phyloP scores from a whole-genome alignment of 371 early-diverging fungal species.

The Saksenaea oblongispora region DNA sequence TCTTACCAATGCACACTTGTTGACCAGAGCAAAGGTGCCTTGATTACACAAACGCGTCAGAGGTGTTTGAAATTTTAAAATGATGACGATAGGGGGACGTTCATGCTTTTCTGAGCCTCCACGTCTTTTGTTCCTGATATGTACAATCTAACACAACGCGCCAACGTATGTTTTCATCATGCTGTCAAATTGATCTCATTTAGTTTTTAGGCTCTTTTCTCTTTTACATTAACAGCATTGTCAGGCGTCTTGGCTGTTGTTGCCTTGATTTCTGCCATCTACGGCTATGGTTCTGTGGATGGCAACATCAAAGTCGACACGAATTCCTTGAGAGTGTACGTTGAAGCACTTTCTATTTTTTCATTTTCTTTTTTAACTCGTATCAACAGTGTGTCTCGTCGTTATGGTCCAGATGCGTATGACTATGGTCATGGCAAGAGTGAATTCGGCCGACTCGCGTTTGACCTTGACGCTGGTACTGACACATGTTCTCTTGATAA shows the following conservation, averaged over 20 bases:
- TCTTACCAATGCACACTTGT: too few species aligned
- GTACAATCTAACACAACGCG: conserved; percentile 62
- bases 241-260: conserved; percentile 61
- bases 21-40: too few species aligned
- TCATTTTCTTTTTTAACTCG: background rate
- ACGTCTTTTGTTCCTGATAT: conserved; percentile 28
- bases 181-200: background rate
- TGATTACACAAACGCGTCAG: too few species aligned
- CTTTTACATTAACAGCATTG: conserved; percentile 68
- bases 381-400: conserved; percentile 47
- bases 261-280: conserved; percentile 45
- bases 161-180: conserved; percentile 42
- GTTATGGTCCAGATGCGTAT: conserved; percentile 64
- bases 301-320: conserved; percentile 49
- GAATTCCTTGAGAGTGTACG: conserved; percentile 59
- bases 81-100: too few species aligned
- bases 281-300: conserved; percentile 44
- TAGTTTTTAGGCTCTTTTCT: conserved; percentile 51
- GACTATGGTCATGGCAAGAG: conserved; percentile 65
- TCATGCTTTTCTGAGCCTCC: background rate
- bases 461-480: conserved; percentile 80
- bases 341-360: background rate
- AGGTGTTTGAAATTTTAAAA: too few species aligned
- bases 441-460: conserved; percentile 67
- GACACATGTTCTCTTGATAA: background rate